A percentile compares a stretch with the other conserved stretches of the same genome.
These are phyloP conservation scores for Penicillium taxi DNA, from an alignment of 495 filamentous ascomycete genomes.

Conservation along the genomic window DNA sequence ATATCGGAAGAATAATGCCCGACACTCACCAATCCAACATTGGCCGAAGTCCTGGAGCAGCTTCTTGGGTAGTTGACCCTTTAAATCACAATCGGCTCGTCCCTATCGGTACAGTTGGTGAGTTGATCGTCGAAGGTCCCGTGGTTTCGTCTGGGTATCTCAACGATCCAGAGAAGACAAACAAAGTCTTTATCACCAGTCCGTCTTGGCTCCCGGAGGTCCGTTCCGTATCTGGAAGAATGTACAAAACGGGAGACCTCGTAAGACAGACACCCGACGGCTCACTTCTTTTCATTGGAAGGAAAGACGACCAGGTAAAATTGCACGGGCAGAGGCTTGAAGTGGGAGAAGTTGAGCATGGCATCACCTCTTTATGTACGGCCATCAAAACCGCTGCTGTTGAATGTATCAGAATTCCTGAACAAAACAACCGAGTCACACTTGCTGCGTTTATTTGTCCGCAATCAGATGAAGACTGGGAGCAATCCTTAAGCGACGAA, in stretches of 20 bases:
- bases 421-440: no score
- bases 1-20: no score
- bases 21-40: no score
- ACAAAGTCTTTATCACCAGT: conserved; percentile 38
- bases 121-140: conserved; percentile 48
- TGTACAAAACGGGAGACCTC: conserved; percentile 47
- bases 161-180: conserved; percentile 40
- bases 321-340: conserved; percentile 56
- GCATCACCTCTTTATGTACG: no score
- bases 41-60: conserved; percentile 31
- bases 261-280: conserved; percentile 50
- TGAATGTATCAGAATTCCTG: no score
- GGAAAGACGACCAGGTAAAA: conserved; percentile 59
- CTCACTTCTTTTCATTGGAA: conserved; percentile 47
- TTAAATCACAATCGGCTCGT: conserved; percentile 35
- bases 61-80: conserved; percentile 43
- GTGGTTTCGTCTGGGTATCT: conserved; percentile 46
- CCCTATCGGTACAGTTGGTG: conserved; percentile 47
- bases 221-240: conserved; percentile 28
- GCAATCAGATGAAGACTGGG: conserved; percentile 18
- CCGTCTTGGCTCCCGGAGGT: conserved; percentile 38
- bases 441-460: conserved; percentile 35
- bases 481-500: conserved; percentile 13
- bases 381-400: no score
- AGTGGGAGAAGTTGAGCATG: conserved; percentile 43